phyloP scores from a whole-genome alignment of 2,329 filamentous ascomycete species.

The Pestalotiopsis sp. region DNA sequence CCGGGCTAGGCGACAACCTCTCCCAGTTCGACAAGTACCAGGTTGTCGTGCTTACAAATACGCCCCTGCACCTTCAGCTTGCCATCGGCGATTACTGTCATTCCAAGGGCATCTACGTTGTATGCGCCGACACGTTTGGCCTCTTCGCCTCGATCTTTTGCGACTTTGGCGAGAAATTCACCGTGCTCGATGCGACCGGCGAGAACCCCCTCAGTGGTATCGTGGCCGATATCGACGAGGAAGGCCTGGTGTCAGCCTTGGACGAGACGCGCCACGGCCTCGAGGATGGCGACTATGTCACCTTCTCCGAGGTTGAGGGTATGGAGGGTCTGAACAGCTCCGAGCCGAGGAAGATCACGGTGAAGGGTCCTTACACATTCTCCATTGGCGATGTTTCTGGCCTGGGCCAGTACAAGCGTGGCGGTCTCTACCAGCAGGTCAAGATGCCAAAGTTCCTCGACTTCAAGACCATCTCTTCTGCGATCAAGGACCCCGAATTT shows the following conservation, averaged over 20 bases:
- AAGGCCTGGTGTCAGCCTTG: slow-evolving; percentile 87
- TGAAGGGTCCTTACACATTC: slow-evolving; percentile 97
- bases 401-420: slow-evolving; percentile 83
- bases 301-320: slow-evolving; percentile 89
- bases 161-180: slow-evolving; percentile 95
- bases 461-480: slow-evolving; percentile 79
- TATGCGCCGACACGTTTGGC: slow-evolving; percentile 87
- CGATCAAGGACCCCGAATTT: slow-evolving; percentile 86
- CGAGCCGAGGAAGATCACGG: slow-evolving; percentile 86
- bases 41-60: slow-evolving; percentile 87
- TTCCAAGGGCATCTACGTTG: slow-evolving; percentile 86
- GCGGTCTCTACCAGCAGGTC: slow-evolving; percentile 91
- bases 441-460: slow-evolving; percentile 96
- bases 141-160: slow-evolving; percentile 96
- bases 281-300: slow-evolving; percentile 95
- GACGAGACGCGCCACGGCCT: slow-evolving; percentile 95
- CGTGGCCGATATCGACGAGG: slow-evolving; percentile 84
- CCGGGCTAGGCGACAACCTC: slow-evolving; percentile 72
- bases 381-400: slow-evolving; percentile 91
- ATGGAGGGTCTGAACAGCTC: slow-evolving; percentile 86
- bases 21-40: slow-evolving; percentile 88
- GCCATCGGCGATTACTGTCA: slow-evolving; percentile 92
- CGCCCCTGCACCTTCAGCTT: slow-evolving; percentile 78
- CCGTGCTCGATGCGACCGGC: slow-evolving; percentile 84
- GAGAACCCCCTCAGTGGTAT: slow-evolving; percentile 89